Evolutionary conservation across 1,139 yeast species (phyloP).

Genomic region (Sugiyamaella grinbergsii): DNA sequence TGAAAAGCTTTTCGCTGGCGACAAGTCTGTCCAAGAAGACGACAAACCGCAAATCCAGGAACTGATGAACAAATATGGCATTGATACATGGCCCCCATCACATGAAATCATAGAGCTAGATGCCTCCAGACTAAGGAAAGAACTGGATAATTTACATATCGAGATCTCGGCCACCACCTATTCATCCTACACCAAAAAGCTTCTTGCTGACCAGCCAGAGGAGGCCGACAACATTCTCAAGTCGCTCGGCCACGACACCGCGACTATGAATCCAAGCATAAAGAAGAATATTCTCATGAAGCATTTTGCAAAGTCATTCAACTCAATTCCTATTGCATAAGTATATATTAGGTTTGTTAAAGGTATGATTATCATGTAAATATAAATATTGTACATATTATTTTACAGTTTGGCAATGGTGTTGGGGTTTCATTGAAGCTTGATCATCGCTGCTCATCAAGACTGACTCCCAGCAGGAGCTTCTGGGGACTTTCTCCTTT

Average conservation of each 20-base stretch:
- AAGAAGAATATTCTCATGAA: slow-evolving; percentile 43
- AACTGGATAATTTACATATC: slow-evolving; percentile 34
- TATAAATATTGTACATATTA: slow-evolving; percentile 6
- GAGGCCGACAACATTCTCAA: slow-evolving; percentile 38
- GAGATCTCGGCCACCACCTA: slow-evolving; percentile 34
- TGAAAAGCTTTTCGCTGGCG: slow-evolving; percentile 23
- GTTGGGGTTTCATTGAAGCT: background rate
- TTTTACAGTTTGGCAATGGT: slow-evolving; percentile 3
- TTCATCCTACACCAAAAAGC: slow-evolving; percentile 33
- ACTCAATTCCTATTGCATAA: slow-evolving; percentile 14
- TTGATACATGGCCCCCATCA: slow-evolving; percentile 61
- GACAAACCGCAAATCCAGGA: slow-evolving; percentile 48
- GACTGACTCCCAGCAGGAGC: background rate
- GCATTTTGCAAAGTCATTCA: slow-evolving; percentile 33
- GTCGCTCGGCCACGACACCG: slow-evolving; percentile 38
- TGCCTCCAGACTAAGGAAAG: slow-evolving; percentile 32
- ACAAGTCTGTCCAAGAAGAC: slow-evolving; percentile 22
- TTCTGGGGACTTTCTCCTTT: too few species aligned
- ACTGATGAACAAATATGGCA: slow-evolving; percentile 53
- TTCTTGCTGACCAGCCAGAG: slow-evolving; percentile 39
- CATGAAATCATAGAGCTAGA: slow-evolving; percentile 37
- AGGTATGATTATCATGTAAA: slow-evolving; percentile 2
- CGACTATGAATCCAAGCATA: slow-evolving; percentile 34
- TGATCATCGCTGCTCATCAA: too few species aligned
- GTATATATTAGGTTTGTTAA: too few species aligned